Evolutionary conservation across 2,329 filamentous ascomycete genomes (phyloP), one percentile per base, ranked within the genome.

Genomic region (Cryphonectria carpinicola): DNA sequence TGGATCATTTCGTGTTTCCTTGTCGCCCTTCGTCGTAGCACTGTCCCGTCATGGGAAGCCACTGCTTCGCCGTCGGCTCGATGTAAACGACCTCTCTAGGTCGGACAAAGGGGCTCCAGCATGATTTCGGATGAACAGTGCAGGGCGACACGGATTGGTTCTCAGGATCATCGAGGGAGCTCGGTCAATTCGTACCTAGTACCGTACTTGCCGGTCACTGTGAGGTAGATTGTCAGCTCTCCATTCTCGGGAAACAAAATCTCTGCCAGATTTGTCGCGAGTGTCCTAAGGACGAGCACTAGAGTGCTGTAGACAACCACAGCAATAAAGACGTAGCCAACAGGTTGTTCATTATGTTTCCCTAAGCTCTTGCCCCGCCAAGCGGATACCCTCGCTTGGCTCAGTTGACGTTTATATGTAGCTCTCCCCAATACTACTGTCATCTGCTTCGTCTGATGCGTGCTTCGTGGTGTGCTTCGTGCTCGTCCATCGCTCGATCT

Each of bases 201-300:
- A 90, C 95, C 95, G 88, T 97, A 98, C 91, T 97, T 97, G 87
- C 95, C 93, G 88, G 95, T 98, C 85, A 98, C 95, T 85, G 94
- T 94, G 91, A 28, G 97, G 22, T 25, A 64, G 10, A 49, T 52
- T 65, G 69, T 72, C 62, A 72, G 71, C 22, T 4, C 35, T 28
- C 46, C 66, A 69, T 66, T 43, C 68, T 28, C 41, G 32, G 32
- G 32, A 56, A 11, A 41, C 22, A 22, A 13, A 19, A n/a, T 17
- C 25, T 8, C 22, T 32, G 41, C 19, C n/a, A 14, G 6, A 61
- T 62, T 63, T 58, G 46, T 39, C 64, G 2, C 52, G 58, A 61
- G 63, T 58, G 66, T 56, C 52, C 35, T 28, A 28, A 52, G 56
- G 10, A 32, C 19, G 39, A 63, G 62, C 19, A 54, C 32, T 52